Percentiles rank a stretch among this genome's conserved stretches.
Evolutionary conservation across 176 grass and related monocot genomes (phyloP).

Genomic region (Triticum turgidum): DNA sequence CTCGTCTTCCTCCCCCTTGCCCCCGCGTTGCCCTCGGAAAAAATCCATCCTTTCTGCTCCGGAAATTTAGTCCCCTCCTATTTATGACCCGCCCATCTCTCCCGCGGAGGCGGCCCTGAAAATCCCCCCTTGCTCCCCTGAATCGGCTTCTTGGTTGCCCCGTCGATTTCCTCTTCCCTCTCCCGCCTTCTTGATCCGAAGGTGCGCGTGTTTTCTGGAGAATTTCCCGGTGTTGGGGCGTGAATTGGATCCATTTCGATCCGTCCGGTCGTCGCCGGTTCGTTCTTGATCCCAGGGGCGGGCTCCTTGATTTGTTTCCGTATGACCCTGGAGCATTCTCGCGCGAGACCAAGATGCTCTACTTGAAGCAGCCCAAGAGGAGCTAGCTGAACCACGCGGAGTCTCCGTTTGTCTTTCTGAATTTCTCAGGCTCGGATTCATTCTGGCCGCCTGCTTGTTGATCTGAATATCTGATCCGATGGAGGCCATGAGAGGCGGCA

Average conservation of each 20-base stretch:
- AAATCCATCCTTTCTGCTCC: slow-evolving; percentile 27
- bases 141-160: not conserved
- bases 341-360: slow-evolving; percentile 42
- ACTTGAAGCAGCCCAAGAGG: slow-evolving; percentile 45
- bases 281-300: slow-evolving; percentile 13
- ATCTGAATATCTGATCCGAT: slow-evolving; percentile 41
- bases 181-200: slow-evolving; percentile 19
- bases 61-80: slow-evolving; percentile 15
- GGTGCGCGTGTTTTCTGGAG: not conserved
- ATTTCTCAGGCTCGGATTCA: slow-evolving; percentile 18
- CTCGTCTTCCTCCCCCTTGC: slow-evolving; percentile 22
- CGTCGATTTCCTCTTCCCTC: not conserved
- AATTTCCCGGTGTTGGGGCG: not conserved
- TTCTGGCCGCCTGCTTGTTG: not conserved
- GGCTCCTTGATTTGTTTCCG: not conserved
- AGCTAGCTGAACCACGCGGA: slow-evolving; percentile 24
- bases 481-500: slow-evolving; percentile 50
- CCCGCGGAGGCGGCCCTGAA: not conserved
- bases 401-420: not conserved
- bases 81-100: slow-evolving; percentile 25
- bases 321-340: slow-evolving; percentile 14
- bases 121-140: not conserved
- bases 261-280: not conserved
- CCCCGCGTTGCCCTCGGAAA: slow-evolving; percentile 2
- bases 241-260: slow-evolving; percentile 41